Percentiles rank a stretch among this genome's conserved stretches.
phyloP scores from a whole-genome alignment of 2,329 filamentous ascomycete genomes.

The Apiospora koreana region DNA sequence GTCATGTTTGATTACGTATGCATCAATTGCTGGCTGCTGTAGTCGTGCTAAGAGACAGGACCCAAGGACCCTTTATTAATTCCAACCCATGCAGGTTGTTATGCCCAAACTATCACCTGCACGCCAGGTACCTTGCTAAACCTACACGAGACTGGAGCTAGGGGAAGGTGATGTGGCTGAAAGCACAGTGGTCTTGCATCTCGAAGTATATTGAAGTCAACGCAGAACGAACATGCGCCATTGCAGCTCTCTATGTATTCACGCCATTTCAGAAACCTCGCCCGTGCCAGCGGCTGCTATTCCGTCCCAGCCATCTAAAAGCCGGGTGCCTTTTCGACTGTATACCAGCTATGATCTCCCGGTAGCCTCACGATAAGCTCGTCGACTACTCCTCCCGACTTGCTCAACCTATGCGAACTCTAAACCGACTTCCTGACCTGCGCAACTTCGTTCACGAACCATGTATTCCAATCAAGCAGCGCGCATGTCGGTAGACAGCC shows the following conservation, averaged over 20 bases:
- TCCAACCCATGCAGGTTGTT: neutral
- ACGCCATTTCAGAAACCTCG: neutral
- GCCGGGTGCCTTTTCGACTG: neutral
- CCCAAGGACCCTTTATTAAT: constrained; percentile 2
- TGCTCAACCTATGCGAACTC: constrained; percentile 15
- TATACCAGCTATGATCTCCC: constrained; percentile 50
- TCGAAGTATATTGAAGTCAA: constrained; percentile 3
- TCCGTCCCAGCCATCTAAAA: neutral
- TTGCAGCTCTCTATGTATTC: neutral
- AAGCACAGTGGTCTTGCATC: constrained; percentile 6
- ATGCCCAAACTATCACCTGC: neutral
- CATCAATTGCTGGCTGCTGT: neutral
- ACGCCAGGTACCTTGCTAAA: neutral
- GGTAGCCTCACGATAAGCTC: constrained; percentile 40
- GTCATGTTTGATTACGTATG: neutral
- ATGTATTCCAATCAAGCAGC: constrained; percentile 63
- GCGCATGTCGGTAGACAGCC: constrained; percentile 67
- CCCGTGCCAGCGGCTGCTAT: neutral
- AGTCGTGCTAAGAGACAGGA: neutral
- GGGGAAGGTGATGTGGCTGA: constrained; percentile 8
- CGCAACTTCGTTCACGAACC: constrained; percentile 24
- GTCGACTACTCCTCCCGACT: constrained; percentile 35
- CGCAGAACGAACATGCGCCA: constrained; percentile 2
- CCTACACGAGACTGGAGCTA: constrained; percentile 1
- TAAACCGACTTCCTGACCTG: neutral